Evolutionary conservation across 257 asterid genomes (phyloP).

Genomic region (Solanum appendiculatum): DNA sequence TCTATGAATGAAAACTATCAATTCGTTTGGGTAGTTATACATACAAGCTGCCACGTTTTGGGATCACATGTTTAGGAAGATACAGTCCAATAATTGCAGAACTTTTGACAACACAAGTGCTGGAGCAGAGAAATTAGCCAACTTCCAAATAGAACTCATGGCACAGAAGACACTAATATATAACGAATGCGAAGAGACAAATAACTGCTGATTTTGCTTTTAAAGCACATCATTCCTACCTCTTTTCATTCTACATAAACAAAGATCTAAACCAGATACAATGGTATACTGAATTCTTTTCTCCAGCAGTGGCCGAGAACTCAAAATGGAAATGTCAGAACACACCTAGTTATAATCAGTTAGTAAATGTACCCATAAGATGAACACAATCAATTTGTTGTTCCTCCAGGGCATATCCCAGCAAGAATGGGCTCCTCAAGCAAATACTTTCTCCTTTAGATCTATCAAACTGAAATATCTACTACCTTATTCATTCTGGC

Average conservation of each 20-base stretch:
- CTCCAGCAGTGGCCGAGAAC: neutral
- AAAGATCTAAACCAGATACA: neutral
- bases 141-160: neutral
- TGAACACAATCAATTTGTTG: neutral
- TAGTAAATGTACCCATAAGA: neutral
- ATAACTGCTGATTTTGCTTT: neutral
- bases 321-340: neutral
- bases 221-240: neutral
- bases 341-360: neutral
- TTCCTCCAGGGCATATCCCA: neutral
- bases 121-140: neutral
- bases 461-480: neutral
- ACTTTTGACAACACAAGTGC: neutral
- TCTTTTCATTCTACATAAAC: neutral
- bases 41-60: neutral
- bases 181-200: neutral
- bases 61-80: neutral
- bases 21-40: neutral
- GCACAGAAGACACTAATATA: neutral
- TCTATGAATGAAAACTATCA: neutral
- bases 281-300: neutral
- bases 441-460: neutral
- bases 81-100: neutral
- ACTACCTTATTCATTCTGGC: constrained; percentile 35
- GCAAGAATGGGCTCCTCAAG: neutral